Percentiles rank a stretch among this genome's conserved stretches.
Conservation (phyloP, 192 early-diverging fungal genomes). For the Coemansia reversa region DNA sequence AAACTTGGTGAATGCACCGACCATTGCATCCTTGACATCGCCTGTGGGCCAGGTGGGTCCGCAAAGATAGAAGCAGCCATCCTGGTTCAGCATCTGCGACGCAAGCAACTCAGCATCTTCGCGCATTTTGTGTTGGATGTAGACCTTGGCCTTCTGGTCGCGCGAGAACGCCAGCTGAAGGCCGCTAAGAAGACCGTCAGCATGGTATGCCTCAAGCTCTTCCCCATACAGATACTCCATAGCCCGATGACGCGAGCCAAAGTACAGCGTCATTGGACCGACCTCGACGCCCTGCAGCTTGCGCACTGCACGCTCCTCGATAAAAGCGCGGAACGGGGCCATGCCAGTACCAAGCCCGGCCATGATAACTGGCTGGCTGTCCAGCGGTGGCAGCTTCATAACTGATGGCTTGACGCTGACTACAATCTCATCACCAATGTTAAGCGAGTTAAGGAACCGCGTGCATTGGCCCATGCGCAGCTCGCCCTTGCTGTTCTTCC, state of each 20-base stretch:
- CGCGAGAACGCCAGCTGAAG: conserved; percentile 91
- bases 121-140: conserved; percentile 95
- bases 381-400: conserved; percentile 88
- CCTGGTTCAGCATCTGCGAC: conserved; percentile 70
- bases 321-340: conserved; percentile 97
- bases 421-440: conserved; percentile 68
- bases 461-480: conserved; percentile 86
- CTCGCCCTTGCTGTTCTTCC: conserved; percentile 68
- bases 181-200: conserved; percentile 85
- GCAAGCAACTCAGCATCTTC: conserved; percentile 75
- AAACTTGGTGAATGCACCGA: conserved; percentile 66
- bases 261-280: conserved; percentile 95
- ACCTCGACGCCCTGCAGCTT: conserved; percentile 74
- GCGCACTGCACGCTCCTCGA: conserved; percentile 86
- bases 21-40: conserved; percentile 90
- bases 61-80: conserved; percentile 94
- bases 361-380: conserved; percentile 90
- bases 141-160: conserved; percentile 91
- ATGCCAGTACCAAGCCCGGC: conserved; percentile 96
- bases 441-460: conserved; percentile 73
- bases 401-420: conserved; percentile 95
- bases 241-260: conserved; percentile 90
- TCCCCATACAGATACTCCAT: conserved; percentile 97
- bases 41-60: conserved; percentile 95
- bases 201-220: conserved; percentile 92